These are phyloP conservation scores for Rhizomucor pusillus DNA, from an alignment of 371 early-diverging fungal genomes.

Conservation along the genomic window DNA sequence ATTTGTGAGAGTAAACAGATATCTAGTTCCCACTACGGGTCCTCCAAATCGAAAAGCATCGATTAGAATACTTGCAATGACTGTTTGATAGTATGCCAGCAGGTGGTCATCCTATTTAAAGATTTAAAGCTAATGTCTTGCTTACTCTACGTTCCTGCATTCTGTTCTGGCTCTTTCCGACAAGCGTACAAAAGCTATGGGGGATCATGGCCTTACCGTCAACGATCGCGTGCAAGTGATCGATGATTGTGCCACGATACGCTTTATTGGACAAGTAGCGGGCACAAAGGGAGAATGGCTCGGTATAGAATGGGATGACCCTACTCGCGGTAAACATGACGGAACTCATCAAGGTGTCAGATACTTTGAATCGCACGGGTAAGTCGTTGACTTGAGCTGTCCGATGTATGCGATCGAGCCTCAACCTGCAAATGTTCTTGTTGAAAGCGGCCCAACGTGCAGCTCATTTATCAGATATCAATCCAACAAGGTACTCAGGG, in stretches of 20 bases:
- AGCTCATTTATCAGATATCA: constrained; percentile 76
- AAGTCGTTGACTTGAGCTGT: not conserved
- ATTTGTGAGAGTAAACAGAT: too few species aligned
- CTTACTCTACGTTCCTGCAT: too few species aligned
- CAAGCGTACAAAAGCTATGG: too few species aligned
- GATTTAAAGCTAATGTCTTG: too few species aligned
- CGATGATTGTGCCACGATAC: constrained; percentile 58
- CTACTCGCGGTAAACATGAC: constrained; percentile 79
- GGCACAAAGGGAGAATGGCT: constrained; percentile 70
- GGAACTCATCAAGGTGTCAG: constrained; percentile 61
- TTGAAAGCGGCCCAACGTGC: constrained; percentile 32
- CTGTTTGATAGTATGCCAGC: too few species aligned
- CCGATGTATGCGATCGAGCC: not conserved
- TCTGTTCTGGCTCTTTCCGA: not conserved
- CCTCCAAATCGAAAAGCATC: too few species aligned
- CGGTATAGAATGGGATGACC: constrained; percentile 90
- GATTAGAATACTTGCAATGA: too few species aligned
- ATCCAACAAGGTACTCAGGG: constrained; percentile 52
- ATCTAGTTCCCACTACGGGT: too few species aligned
- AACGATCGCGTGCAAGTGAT: constrained; percentile 44
- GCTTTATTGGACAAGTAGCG: constrained; percentile 63
- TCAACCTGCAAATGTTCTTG: not conserved
- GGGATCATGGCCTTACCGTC: not conserved
- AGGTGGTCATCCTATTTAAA: too few species aligned
- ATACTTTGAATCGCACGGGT: constrained; percentile 60